These are phyloP conservation scores for Isabelozyma pseudorhagii DNA, from an alignment of 805 yeast genomes.

Conservation along the genomic window DNA sequence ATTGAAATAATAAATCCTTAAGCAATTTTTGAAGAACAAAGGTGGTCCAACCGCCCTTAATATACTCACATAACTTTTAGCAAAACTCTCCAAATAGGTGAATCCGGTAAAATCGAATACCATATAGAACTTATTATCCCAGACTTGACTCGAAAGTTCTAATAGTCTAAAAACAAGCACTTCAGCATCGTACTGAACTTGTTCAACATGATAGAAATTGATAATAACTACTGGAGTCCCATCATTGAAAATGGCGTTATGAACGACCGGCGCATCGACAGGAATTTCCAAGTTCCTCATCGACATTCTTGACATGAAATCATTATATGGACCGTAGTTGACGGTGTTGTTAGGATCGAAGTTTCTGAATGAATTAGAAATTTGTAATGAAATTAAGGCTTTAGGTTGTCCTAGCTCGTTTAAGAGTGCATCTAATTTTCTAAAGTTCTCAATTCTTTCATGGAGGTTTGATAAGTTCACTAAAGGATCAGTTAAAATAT, in stretches of 20 bases:
- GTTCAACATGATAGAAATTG: constrained; percentile 33
- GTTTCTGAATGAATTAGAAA: constrained; percentile 48
- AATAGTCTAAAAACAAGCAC: constrained; percentile 56
- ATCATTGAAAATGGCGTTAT: constrained; percentile 65
- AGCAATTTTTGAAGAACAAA: constrained; percentile 50
- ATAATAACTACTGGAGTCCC: constrained; percentile 69
- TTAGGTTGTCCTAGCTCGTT: constrained; percentile 58
- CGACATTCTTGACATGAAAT: constrained; percentile 70
- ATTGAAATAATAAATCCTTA: constrained; percentile 50
- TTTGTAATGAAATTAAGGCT: constrained; percentile 51
- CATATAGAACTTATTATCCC: constrained; percentile 64
- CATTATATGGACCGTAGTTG: constrained; percentile 53
- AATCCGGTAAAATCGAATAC: constrained; percentile 71
- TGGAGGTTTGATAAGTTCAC: constrained; percentile 12
- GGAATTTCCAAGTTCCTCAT: constrained; percentile 48
- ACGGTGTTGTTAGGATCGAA: constrained; percentile 42
- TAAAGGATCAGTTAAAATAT: constrained; percentile 20
- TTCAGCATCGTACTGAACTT: constrained; percentile 42
- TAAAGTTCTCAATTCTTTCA: constrained; percentile 23
- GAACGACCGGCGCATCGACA: constrained; percentile 46
- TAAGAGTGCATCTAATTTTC: constrained; percentile 46
- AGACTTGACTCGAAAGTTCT: constrained; percentile 64
- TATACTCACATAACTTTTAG: constrained; percentile 25
- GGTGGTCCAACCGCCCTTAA: constrained; percentile 49
- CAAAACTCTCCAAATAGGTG: constrained; percentile 23